Conservation (phyloP, 495 filamentous ascomycete species). For the Aspergillus avenaceus region DNA sequence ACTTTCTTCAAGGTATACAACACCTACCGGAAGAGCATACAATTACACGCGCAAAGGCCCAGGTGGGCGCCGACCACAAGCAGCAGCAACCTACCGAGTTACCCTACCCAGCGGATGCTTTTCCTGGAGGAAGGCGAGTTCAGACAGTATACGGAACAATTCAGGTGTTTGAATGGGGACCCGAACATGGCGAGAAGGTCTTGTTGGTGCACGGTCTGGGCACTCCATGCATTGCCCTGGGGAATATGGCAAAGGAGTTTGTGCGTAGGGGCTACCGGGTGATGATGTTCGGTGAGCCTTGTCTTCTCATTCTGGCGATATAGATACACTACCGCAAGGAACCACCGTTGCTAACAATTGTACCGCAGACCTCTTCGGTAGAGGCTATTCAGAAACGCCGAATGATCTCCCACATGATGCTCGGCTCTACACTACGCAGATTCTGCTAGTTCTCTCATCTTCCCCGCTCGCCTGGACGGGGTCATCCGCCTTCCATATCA, state of each 20-base stretch:
- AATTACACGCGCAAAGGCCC: too few species aligned
- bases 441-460: conserved; percentile 1
- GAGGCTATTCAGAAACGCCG: conserved; percentile 3
- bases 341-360: background rate
- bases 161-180: conserved; percentile 3
- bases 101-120: background rate
- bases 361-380: conserved; percentile 1
- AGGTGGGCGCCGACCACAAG: too few species aligned
- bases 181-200: background rate
- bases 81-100: too few species aligned
- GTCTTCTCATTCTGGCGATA: background rate
- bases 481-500: background rate
- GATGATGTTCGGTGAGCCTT: conserved; percentile 1
- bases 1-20: too few species aligned
- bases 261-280: background rate
- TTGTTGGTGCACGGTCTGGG: conserved; percentile 1
- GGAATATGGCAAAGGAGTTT: conserved; percentile 1
- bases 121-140: background rate
- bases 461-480: background rate
- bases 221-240: background rate
- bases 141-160: background rate
- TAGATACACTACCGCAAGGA: too few species aligned
- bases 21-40: too few species aligned
- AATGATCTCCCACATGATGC: background rate
- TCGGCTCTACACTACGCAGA: conserved; percentile 2